These are phyloP conservation scores for Phaeosphaeriaceae sp. DNA, from an alignment of 2,329 filamentous ascomycete genomes.

Conservation along the genomic window DNA sequence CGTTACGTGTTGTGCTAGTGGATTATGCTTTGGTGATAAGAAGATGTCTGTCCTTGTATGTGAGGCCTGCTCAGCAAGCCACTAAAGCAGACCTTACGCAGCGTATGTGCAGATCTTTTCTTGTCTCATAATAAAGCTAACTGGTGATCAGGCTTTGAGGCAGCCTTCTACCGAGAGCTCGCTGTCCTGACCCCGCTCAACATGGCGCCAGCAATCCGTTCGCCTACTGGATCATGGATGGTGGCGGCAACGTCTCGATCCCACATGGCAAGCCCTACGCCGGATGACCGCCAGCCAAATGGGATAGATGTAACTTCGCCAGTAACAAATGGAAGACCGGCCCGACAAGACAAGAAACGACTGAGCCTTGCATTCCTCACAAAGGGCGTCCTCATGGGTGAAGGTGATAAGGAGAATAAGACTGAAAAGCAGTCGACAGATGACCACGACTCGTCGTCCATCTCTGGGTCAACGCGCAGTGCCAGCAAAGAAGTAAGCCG, in stretches of 20 bases:
- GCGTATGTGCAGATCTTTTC: constrained; percentile 60
- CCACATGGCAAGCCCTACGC: constrained; percentile 32
- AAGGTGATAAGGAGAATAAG: constrained; percentile 27
- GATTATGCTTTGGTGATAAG: constrained; percentile 91
- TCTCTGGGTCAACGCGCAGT: constrained; percentile 32
- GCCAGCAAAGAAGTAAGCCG: constrained; percentile 41
- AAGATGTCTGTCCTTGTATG: constrained; percentile 75
- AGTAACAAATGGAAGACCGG: constrained; percentile 26
- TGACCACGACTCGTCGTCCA: constrained; percentile 30
- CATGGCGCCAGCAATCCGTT: constrained; percentile 34
- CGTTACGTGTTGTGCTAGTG: constrained; percentile 82
- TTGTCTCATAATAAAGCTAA: constrained; percentile 18
- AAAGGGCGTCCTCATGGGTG: constrained; percentile 41
- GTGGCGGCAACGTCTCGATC: constrained; percentile 35
- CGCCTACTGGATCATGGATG: constrained; percentile 45
- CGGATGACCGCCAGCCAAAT: constrained; percentile 31
- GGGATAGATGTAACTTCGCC: constrained; percentile 33
- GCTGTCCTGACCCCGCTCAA: constrained; percentile 47
- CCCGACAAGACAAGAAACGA: constrained; percentile 49
- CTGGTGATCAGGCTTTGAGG: constrained; percentile 52
- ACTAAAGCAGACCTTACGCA: constrained; percentile 67
- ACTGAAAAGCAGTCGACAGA: constrained; percentile 25
- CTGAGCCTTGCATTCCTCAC: constrained; percentile 48
- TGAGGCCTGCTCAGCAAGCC: constrained; percentile 67
- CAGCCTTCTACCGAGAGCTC: constrained; percentile 54